Evolutionary conservation across 2,329 filamentous ascomycete species (phyloP).

Genomic region (Ceratocystis papillata): DNA sequence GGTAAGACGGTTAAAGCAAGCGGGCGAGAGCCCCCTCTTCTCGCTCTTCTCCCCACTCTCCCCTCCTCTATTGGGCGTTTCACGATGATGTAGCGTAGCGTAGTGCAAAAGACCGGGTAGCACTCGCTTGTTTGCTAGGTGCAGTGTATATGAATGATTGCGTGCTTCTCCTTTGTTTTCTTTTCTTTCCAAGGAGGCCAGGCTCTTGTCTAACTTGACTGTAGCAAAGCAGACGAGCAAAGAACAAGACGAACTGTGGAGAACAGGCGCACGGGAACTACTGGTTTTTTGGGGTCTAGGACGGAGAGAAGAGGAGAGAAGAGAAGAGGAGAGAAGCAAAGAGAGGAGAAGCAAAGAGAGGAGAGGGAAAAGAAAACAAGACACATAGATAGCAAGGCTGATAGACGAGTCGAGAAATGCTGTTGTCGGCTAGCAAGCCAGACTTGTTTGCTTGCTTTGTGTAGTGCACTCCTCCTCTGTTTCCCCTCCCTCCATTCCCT

Average conservation of each 20-base stretch:
- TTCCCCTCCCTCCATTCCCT: neutral
- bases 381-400: neutral
- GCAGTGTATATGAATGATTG: neutral
- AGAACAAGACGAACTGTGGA: neutral
- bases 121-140: neutral
- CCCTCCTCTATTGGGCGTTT: neutral
- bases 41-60: neutral
- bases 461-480: too few species aligned
- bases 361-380: neutral
- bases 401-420: neutral
- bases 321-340: neutral
- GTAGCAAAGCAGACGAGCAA: neutral
- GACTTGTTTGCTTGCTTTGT: neutral
- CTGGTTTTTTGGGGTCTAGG: too few species aligned
- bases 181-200: neutral
- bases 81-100: neutral
- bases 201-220: neutral
- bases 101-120: neutral
- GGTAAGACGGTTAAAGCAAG: constrained; percentile 11
- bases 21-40: neutral
- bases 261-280: too few species aligned
- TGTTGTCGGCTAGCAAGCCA: neutral
- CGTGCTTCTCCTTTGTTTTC: neutral
- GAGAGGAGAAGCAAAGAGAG: neutral
- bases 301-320: neutral